Evolutionary conservation across 1,284 basidiomycete genomes (phyloP).

Genomic region (Singerocomus inundabilis): DNA sequence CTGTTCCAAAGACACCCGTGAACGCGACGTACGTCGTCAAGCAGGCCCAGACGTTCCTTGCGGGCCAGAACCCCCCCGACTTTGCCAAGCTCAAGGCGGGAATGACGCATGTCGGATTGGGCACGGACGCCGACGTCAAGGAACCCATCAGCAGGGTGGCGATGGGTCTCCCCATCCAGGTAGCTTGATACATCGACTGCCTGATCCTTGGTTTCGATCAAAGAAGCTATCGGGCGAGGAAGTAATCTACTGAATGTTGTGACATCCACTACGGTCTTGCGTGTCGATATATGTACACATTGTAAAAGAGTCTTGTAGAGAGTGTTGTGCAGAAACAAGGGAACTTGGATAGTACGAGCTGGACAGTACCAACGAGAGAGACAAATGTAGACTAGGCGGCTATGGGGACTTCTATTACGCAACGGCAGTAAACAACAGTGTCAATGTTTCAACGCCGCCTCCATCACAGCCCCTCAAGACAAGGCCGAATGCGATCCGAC

Average conservation of each 20-base stretch:
- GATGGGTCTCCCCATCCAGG: slow-evolving; percentile 31
- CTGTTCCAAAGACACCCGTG: slow-evolving; percentile 68
- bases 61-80: slow-evolving; percentile 67
- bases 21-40: slow-evolving; percentile 61
- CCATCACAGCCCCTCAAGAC: too few relatives aligned
- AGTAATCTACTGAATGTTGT: not conserved
- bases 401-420: too few relatives aligned
- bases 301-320: not conserved
- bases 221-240: not conserved
- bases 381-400: not conserved
- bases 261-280: not conserved
- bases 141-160: slow-evolving; percentile 26
- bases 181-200: too few relatives aligned
- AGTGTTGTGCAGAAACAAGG: not conserved
- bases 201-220: not conserved
- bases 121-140: slow-evolving; percentile 22
- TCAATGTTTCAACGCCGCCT: not conserved
- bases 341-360: not conserved
- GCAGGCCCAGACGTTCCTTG: slow-evolving; percentile 62
- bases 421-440: too few relatives aligned
- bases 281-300: not conserved
- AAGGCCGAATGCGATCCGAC: not conserved
- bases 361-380: not conserved
- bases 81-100: slow-evolving; percentile 54
- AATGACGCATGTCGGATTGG: slow-evolving; percentile 22